phyloP scores from a whole-genome alignment of 768 basidiomycete species.

The Hebeloma cylindrosporum region DNA sequence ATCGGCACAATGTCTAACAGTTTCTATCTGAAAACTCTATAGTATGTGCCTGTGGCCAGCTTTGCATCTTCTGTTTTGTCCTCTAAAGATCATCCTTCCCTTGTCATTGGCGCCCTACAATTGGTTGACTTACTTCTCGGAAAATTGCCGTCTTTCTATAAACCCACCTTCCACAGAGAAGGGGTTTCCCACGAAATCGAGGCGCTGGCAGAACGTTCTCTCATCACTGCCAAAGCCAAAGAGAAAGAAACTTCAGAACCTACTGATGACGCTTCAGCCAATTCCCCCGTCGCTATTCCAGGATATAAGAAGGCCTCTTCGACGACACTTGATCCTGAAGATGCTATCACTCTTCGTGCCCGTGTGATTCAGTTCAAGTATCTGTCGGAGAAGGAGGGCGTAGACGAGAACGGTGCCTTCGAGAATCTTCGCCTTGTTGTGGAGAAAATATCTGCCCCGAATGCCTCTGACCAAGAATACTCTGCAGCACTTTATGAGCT shows the following conservation, averaged over 20 bases:
- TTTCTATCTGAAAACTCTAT: conserved; percentile 12
- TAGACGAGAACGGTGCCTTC: conserved; percentile 61
- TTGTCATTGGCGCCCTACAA: conserved; percentile 88
- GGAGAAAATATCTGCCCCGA: conserved; percentile 52
- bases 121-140: conserved; percentile 87
- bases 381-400: conserved; percentile 55
- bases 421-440: conserved; percentile 65
- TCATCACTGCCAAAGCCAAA: conserved; percentile 54
- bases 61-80: conserved; percentile 95
- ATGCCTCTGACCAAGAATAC: conserved; percentile 63
- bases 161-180: conserved; percentile 87
- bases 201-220: conserved; percentile 59
- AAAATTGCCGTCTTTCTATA: conserved; percentile 84
- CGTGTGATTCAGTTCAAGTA: conserved; percentile 87
- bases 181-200: conserved; percentile 97
- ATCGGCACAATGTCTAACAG: conserved; percentile 7
- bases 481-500: conserved; percentile 65
- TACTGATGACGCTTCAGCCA: conserved; percentile 31
- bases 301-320: conserved; percentile 72
- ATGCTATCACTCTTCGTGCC: conserved; percentile 90
- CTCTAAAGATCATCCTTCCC: conserved; percentile 83
- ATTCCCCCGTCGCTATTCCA: conserved; percentile 46
- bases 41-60: conserved; percentile 94
- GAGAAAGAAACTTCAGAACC: conserved; percentile 49
- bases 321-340: conserved; percentile 76